phyloP scores from a whole-genome alignment of 78 protist species.

The Dictyostelium capitatum region DNA sequence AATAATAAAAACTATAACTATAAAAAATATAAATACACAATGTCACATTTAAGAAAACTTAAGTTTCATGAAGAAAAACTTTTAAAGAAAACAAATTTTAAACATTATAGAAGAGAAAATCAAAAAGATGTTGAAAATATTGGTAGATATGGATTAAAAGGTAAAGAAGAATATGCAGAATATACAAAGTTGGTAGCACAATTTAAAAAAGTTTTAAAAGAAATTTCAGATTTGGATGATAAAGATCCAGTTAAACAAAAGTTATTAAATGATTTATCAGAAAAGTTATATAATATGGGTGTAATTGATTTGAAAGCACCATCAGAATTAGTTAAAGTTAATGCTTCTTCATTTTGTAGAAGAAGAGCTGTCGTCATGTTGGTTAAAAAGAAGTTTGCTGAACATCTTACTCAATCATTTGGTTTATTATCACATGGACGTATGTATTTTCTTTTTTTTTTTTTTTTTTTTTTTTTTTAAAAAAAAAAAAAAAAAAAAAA shows the following conservation, averaged over 20 bases:
- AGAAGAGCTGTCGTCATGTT: constrained; percentile 54
- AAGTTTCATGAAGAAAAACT: constrained; percentile 60
- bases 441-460: too few species aligned
- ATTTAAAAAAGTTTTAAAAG: constrained; percentile 34
- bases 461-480: too few species aligned
- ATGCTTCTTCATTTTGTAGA: constrained; percentile 56
- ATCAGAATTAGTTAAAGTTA: constrained; percentile 16
- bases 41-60: constrained; percentile 34
- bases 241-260: constrained; percentile 73
- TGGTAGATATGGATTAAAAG: constrained; percentile 40
- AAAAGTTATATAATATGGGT: constrained; percentile 77
- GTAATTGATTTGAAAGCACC: constrained; percentile 54
- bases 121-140: constrained; percentile 40
- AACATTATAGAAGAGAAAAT: constrained; percentile 61
- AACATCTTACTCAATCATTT: constrained; percentile 32
- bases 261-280: constrained; percentile 5
- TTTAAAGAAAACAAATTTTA: constrained; percentile 51
- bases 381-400: constrained; percentile 54
- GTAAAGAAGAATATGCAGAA: constrained; percentile 64
- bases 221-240: constrained; percentile 10
- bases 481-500: neutral
- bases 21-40: neutral
- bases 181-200: constrained; percentile 35
- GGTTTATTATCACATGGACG: constrained; percentile 63
- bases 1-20: too few species aligned